Base-by-base conservation (phyloP, 495 filamentous ascomycete species). In the Penicillium paradoxum region DNA sequence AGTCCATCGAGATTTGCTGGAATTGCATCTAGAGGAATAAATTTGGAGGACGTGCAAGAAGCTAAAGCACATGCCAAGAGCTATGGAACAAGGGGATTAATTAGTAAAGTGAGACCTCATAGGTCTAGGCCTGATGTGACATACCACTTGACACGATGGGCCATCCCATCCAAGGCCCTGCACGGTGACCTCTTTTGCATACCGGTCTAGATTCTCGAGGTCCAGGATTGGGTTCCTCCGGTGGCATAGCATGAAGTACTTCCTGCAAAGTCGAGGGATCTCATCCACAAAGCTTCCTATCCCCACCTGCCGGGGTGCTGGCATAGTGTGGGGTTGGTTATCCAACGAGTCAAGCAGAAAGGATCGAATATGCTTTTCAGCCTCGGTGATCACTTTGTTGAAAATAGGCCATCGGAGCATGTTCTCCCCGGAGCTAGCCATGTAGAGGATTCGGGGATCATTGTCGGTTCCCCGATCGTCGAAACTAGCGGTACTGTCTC, bases 331-430 rank as follows among this genome's bases (percentile, higher is more conserved):
- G 4, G 43, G 17, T 25, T 62, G 55, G 8, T 25, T 53, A 32
- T 64, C 55, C 24, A 66, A 36, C 17, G 60, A 64, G 32, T 66
- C 63, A 30, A 66, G 60, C 4, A 66, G 19, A 19, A 64, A 64
- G 0, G 63, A 66, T 4, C 58, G 63, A 32, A 59, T 56, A 49
- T 64, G 46, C 27, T 45, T 62, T 24, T 66, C 63, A 8, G 57
- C 44, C 19, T 62, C 56, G 25, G 63, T 59, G 15, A 64, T 54
- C 15, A 66, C 51, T 17, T 43, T 49, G 10, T 61, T 57, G 41
- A 45, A 64, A 3, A 66, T 45, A 21, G 60, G 63, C 63, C 63
- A 66, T 18, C 60, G 63, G 22, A 66, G 55, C 63, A 66, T 64
- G 10, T 55, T 49, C 51, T 66, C 60, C 10, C 60, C 40, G n/a